Evolutionary conservation across 2,329 filamentous ascomycete species (phyloP), one percentile per base, ranked within the genome.

Genomic region (Monosporascus cannonballus): DNA sequence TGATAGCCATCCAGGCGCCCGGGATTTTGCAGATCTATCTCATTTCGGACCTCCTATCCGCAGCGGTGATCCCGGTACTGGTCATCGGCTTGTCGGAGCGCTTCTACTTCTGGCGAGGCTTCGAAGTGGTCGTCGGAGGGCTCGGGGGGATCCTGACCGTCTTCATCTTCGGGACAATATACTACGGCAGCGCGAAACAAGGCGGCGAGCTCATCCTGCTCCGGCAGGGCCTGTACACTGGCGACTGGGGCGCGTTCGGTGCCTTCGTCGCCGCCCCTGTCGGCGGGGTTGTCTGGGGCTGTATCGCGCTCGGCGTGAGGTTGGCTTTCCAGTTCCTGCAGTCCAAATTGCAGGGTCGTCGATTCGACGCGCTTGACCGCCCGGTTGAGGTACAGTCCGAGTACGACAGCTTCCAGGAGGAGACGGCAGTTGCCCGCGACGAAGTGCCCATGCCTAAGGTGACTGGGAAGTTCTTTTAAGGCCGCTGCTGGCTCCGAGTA

Each of bases 231-330:
- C 74, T 94, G 20, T 94, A 92, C 68, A 81, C 76, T 1, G 77
- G 84, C 47, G 89, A 93, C 67, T 94, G 90, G 90, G 86, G 83
- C 56, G 87, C 81, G 2, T 94, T 94, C 68, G 89, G 89, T 61
- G 88, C 89, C 4, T 94, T 93, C 62, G 85, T 93, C 4, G 87
- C 86, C 9, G 89, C 89, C 0, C 89, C 89, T 0, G 71, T 92
- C 2, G 89, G 89, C 1, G 87, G 87, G 22, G 63, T 93, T 18
- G 70, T 92, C 36, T 92, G 86, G 80, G 87, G 83, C 1, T 77
- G 84, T 42, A 79, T 75, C 2, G 87, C 86, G 5, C 77, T 88
- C 37, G 76, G 63, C 15, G 61, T 84, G 42, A 78, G 89, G 27
- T 67, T 92, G 41, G 67, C 70, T 0, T 78, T 80, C 49, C 81